Evolutionary conservation across 805 yeast species (phyloP).

Genomic region (Candida lessepsii): DNA sequence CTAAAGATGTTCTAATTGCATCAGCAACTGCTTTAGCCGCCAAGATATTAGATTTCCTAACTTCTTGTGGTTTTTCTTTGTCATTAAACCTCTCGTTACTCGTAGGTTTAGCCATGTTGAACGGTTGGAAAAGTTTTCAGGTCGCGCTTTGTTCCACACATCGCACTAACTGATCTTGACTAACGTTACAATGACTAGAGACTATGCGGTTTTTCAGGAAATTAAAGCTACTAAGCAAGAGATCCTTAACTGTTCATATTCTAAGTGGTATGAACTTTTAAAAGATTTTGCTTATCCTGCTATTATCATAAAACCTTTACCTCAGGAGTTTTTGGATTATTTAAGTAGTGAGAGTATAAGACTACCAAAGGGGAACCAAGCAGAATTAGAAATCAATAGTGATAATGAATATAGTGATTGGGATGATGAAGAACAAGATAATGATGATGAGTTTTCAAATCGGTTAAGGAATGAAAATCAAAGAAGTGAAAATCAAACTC

Average conservation of each 20-base stretch:
- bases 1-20: constrained; percentile 91
- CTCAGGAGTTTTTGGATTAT: constrained; percentile 33
- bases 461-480: no score
- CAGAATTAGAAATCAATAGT: constrained; percentile 31
- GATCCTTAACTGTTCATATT: constrained; percentile 32
- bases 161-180: not conserved
- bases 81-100: constrained; percentile 89
- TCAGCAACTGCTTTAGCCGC: constrained; percentile 96
- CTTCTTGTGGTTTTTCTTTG: constrained; percentile 94
- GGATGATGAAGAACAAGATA: constrained; percentile 56
- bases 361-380: constrained; percentile 21
- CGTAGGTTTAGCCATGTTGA: constrained; percentile 14
- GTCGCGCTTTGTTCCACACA: not conserved
- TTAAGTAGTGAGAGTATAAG: constrained; percentile 26
- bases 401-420: constrained; percentile 76
- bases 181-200: constrained; percentile 16
- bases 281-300: constrained; percentile 21
- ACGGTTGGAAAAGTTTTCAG: constrained; percentile 9
- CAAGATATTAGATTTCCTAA: constrained; percentile 79
- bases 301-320: constrained; percentile 31
- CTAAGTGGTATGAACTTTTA: constrained; percentile 33
- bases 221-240: constrained; percentile 25
- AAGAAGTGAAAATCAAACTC: no score
- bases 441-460: no score
- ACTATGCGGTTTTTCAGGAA: constrained; percentile 29